Evolutionary conservation across 2,329 filamentous ascomycete genomes (phyloP).

Genomic region (Diaporthe australafricana): DNA sequence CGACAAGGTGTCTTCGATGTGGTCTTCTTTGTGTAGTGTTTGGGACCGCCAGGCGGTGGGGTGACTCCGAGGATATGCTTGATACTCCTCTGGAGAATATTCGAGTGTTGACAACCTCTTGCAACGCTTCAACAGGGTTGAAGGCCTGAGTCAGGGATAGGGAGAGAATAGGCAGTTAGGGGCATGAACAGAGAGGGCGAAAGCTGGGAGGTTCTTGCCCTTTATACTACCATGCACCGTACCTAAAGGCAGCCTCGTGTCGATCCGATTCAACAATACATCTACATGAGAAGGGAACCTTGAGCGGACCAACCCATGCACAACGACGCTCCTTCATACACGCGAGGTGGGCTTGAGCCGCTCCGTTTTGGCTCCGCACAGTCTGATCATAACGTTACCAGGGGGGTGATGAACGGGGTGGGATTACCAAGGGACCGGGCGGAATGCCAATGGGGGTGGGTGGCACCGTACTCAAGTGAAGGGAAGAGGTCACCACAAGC

Average conservation of each 20-base stretch:
- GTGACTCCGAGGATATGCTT: neutral
- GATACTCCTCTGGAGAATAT: neutral
- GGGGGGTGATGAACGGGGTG: neutral
- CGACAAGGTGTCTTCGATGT: neutral
- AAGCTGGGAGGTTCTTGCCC: slow-evolving; percentile 14
- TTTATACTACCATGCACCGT: slow-evolving; percentile 31
- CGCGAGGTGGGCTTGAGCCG: slow-evolving; percentile 13
- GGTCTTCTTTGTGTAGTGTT: neutral
- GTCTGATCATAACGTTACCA: neutral
- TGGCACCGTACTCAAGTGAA: slow-evolving; percentile 17
- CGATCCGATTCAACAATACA: neutral
- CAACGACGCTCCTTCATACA: neutral
- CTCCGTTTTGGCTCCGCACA: slow-evolving; percentile 13
- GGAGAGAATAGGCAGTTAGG: neutral
- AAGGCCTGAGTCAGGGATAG: neutral
- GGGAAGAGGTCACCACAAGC: slow-evolving; percentile 21
- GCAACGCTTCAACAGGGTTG: neutral
- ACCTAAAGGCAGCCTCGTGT: slow-evolving; percentile 9
- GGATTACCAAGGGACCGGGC: slow-evolving; percentile 19
- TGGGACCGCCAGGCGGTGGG: slow-evolving; percentile 1
- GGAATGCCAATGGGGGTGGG: slow-evolving; percentile 10
- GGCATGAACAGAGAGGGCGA: neutral
- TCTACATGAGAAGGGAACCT: slow-evolving; percentile 9
- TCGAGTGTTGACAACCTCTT: neutral
- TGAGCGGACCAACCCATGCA: slow-evolving; percentile 4